A percentile compares a stretch with the other conserved stretches of the same genome.
Conservation (phyloP, 2,329 filamentous ascomycete species). For the Diaporthe sp. region DNA sequence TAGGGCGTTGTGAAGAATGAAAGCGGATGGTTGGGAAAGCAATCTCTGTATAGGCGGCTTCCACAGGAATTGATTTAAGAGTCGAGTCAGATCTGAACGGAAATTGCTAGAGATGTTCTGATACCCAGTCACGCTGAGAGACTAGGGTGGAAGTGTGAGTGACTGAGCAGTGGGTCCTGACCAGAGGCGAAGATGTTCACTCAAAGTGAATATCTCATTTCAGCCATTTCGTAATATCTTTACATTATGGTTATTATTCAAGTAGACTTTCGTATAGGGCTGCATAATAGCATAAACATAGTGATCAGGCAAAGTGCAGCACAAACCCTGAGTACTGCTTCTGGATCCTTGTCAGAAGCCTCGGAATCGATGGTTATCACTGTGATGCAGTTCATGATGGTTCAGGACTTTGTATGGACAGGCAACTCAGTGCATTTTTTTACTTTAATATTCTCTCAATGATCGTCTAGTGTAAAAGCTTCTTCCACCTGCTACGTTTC, state of each 20-base stretch:
- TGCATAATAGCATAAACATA: background rate
- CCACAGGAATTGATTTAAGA: background rate
- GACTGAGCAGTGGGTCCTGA: background rate
- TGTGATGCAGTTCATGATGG: background rate
- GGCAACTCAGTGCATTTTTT: background rate
- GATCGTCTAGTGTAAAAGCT: background rate
- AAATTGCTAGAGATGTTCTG: too few species aligned
- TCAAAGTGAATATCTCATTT: background rate
- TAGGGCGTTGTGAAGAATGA: background rate
- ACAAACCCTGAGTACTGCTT: background rate
- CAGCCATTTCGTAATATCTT: background rate
- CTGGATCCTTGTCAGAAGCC: background rate
- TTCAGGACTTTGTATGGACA: too few species aligned
- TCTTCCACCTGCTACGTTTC: conserved; percentile 5
- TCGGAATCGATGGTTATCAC: background rate
- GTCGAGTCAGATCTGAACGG: background rate
- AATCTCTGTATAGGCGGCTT: background rate
- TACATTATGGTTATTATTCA: background rate
- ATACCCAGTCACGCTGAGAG: background rate
- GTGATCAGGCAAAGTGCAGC: background rate
- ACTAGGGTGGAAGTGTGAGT: background rate
- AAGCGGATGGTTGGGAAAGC: background rate
- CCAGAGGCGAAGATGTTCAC: background rate
- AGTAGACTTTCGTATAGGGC: background rate
- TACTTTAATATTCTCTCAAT: background rate